Conservation (phyloP, 2,329 filamentous ascomycete genomes). For the Catunica adiposa region DNA sequence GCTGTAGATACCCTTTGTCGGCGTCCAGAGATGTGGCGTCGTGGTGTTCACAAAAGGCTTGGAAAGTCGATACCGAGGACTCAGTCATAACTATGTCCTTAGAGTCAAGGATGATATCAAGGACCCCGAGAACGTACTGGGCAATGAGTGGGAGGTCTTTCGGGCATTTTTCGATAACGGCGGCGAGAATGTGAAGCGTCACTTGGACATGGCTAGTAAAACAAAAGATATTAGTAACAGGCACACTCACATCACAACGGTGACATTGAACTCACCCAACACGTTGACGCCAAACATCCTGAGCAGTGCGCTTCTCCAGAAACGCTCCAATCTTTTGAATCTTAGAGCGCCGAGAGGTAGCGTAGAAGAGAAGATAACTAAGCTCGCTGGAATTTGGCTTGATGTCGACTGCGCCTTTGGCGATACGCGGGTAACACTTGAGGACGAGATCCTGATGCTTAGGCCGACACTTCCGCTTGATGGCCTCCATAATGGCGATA, state of each 20-base stretch:
- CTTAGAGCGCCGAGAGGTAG: conserved; percentile 83
- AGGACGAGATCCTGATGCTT: conserved; percentile 94
- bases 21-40: conserved; percentile 72
- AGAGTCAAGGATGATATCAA: conserved; percentile 67
- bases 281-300: conserved; percentile 75
- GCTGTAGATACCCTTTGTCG: conserved; percentile 64
- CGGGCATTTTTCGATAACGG: conserved; percentile 81
- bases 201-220: conserved; percentile 75
- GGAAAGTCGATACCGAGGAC: conserved; percentile 71
- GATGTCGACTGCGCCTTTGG: conserved; percentile 80
- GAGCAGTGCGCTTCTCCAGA: conserved; percentile 81
- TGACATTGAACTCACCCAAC: conserved; percentile 47
- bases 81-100: conserved; percentile 86
- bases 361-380: conserved; percentile 93
- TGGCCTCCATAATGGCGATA: conserved; percentile 41
- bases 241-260: background rate
- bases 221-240: background rate
- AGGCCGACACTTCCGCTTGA: conserved; percentile 57
- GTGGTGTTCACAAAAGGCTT: conserved; percentile 76
- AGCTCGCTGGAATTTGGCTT: conserved; percentile 94
- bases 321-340: conserved; percentile 91
- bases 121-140: conserved; percentile 65
- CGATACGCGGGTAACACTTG: conserved; percentile 88
- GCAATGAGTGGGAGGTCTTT: conserved; percentile 84
- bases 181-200: conserved; percentile 78